Evolutionary conservation across 75 land plant genomes (phyloP), one percentile per base, ranked within the genome.

Genomic region (Isoetes taiwanensis): DNA sequence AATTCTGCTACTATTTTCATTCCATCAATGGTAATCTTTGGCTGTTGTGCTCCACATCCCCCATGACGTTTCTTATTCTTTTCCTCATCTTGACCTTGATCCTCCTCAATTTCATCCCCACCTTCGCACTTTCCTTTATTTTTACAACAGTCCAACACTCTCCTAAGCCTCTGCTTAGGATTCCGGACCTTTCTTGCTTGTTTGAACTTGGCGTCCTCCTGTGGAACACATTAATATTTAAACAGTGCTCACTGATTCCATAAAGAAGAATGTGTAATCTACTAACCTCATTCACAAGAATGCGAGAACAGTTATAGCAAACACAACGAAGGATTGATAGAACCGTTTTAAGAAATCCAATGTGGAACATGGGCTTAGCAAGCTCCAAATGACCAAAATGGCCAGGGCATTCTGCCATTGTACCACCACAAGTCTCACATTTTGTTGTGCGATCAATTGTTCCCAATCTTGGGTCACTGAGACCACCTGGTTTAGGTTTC

Each of bases 381-480:
- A 94, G 85, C 70, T 94, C 99, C 16, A 94, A 72, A 50, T 94
- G 91, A 5, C 96, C 99, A 57, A 94, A 94, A 54, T 94, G 99
- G 1, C 99, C 99, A 5, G 99, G 91, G 48, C 99, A 94, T 71
- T 85, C 96, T 4, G 96, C 96, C 96, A 94, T 89, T 66, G 70
- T 75, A 6, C 87, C 90, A 24, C 72, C 78, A 57, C 99, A 94
- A 3, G 99, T 94, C 52, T 94, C 99, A 46, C 99, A 94, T 77
- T 85, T 85, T 64, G 76, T 29, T 52, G 80, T 86, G 35, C 91
- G 67, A 34, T 94, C 99, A 41, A 84, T 89, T 1, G 99, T 94
- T 8, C 99, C 99, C 28, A 89, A 72, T 26, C 99, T 67, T 0
- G 82, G 96, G 57, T 94, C 99, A 54, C 91, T 89, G 26, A 94